A percentile compares a stretch with the other conserved stretches of the same genome.
Conservation (phyloP, 2,329 filamentous ascomycete genomes). For the Xylaria arbuscula region DNA sequence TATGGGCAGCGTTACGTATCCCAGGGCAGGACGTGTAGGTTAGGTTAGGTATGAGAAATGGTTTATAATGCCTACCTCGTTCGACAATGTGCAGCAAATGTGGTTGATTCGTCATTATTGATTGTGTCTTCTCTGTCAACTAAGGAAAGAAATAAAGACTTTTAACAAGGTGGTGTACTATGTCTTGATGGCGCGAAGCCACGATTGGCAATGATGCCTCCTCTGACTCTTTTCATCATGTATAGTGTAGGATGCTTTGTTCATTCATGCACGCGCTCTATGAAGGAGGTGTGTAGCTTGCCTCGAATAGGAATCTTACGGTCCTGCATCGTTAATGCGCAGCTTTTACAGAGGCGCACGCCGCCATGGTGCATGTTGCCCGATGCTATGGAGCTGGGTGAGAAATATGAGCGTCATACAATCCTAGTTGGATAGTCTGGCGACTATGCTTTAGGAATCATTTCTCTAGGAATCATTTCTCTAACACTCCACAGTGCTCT, state of each 20-base stretch:
- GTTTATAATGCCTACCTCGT: neutral
- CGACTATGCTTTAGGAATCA: neutral
- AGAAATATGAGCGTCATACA: conserved; percentile 13
- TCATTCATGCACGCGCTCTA: conserved; percentile 27
- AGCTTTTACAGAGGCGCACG: conserved; percentile 19
- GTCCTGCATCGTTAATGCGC: conserved; percentile 21
- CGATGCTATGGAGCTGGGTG: conserved; percentile 15
- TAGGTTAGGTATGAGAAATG: conserved; percentile 8
- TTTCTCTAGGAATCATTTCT: neutral
- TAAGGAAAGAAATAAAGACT: neutral
- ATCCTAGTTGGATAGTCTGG: neutral
- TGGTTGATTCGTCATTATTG: too few relatives aligned
- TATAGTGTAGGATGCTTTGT: conserved; percentile 30
- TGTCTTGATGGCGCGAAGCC: conserved; percentile 34
- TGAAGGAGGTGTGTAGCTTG: conserved; percentile 30
- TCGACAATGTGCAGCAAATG: conserved; percentile 20
- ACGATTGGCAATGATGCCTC: conserved; percentile 33
- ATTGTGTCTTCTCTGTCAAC: neutral
- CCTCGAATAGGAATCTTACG: conserved; percentile 35
- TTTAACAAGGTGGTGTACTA: conserved; percentile 28
- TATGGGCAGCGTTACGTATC: conserved; percentile 10
- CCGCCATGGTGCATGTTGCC: conserved; percentile 20
- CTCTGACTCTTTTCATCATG: conserved; percentile 26
- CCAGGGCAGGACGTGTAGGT: conserved; percentile 16
- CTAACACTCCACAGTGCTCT: conserved; percentile 5